Base-by-base conservation (phyloP, 1,139 yeast species). In the Taphrina betulina region DNA sequence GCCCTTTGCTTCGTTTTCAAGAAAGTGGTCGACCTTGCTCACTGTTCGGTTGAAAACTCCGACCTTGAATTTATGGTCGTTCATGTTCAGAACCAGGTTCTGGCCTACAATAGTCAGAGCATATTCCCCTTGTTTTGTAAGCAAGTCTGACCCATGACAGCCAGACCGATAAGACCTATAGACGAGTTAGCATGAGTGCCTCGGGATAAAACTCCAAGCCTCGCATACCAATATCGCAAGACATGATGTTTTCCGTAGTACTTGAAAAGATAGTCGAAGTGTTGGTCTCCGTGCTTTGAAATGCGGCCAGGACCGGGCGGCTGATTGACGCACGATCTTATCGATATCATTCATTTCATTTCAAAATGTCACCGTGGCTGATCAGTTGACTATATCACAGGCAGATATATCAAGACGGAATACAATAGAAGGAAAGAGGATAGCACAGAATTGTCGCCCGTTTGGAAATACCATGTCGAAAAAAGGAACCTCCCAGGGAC, bases 21-120 rank as follows among this genome's bases (percentile, higher is more conserved):
- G 71, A 76, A 92, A 92, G 68, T 85, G 87, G 74, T 92, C 97
- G 66, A 92, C 98, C 78, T 89, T 92, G 58, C 95, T 75, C 60
- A 83, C 89, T 62, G 97, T 90, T 82, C 98, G 87, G 92, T 92
- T 92, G 85, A 81, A 92, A 62, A 96, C 97, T 68, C 88, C 96
- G 67, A 92, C 98, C 65, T 52, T 52, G 50, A 52, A 86, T 59
- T 96, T 96, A 77, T 92, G 95, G 79, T 92, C 98, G 67, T 97
- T 97, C 69, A 94, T 95, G 76, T 92, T 92, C 67, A 92, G 81
- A 74, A 92, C 88, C 80, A 92, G 79, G 82, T 92, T 92, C 72
- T 64, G 59, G 46, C 54, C 54, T 42, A 40, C 14, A 17, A 20
- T 37, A 26, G n/a, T n/a, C n/a, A n/a, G n/a, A n/a, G n/a, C n/a